phyloP scores from a whole-genome alignment of 352 stramenopile genomes.

The Phytopythium cucurbitacearum region DNA sequence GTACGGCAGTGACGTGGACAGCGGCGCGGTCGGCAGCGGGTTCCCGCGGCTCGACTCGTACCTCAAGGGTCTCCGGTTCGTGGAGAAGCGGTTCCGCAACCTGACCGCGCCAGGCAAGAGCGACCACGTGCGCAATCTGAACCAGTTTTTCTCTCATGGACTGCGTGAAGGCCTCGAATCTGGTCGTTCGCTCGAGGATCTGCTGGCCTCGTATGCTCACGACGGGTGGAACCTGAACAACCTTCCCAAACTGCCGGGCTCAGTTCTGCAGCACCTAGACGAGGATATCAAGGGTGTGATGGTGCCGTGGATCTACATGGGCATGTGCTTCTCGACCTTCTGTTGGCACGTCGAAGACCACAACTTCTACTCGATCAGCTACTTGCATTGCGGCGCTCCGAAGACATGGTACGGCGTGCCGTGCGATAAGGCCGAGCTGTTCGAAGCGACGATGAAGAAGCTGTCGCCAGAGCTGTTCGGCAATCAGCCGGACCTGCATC shows the following conservation, averaged over 20 bases:
- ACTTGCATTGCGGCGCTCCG: slow-evolving; percentile 94
- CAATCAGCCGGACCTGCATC: slow-evolving; percentile 94
- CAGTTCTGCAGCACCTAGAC: slow-evolving; percentile 94
- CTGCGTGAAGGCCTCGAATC: slow-evolving; percentile 26
- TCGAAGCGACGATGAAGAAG: slow-evolving; percentile 88
- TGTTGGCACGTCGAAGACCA: slow-evolving; percentile 99
- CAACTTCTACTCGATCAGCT: slow-evolving; percentile 99
- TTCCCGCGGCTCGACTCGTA: slow-evolving; percentile 75
- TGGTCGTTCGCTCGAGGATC: slow-evolving; percentile 32
- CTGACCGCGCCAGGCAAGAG: slow-evolving; percentile 24
- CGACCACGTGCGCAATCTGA: slow-evolving; percentile 28
- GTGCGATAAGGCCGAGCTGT: slow-evolving; percentile 84
- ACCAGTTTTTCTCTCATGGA: slow-evolving; percentile 54
- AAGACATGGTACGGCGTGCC: slow-evolving; percentile 99
- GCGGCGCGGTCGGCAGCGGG: slow-evolving; percentile 71
- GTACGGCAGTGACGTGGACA: slow-evolving; percentile 93
- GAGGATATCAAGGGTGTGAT: slow-evolving; percentile 98
- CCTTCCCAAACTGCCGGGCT: slow-evolving; percentile 92
- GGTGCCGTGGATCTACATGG: slow-evolving; percentile 99
- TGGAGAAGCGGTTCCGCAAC: slow-evolving; percentile 52
- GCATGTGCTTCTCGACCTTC: slow-evolving; percentile 98
- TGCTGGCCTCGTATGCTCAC: slow-evolving; percentile 68
- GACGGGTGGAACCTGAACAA: slow-evolving; percentile 99
- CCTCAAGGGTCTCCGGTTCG: slow-evolving; percentile 43
- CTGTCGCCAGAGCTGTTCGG: slow-evolving; percentile 94